Percentiles rank a stretch among this genome's conserved stretches.
Evolutionary conservation across 495 filamentous ascomycete genomes (phyloP).

Genomic region (Geopyxis carbonaria): DNA sequence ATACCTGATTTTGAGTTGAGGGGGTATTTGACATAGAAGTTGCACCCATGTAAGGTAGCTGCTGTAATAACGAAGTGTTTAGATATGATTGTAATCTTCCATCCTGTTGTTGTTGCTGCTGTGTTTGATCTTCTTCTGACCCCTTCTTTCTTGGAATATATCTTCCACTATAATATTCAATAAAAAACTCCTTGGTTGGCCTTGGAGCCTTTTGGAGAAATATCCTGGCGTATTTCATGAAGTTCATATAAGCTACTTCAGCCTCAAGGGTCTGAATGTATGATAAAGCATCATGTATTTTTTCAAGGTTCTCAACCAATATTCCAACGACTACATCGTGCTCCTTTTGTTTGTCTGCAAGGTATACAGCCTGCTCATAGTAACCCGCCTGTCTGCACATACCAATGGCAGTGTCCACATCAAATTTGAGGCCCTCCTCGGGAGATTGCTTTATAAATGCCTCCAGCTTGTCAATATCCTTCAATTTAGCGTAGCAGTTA

Average conservation of each 20-base stretch:
- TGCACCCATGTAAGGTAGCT: slow-evolving; percentile 53
- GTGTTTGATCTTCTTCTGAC: slow-evolving; percentile 33
- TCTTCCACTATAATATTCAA: slow-evolving; percentile 78
- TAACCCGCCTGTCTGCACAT: slow-evolving; percentile 99
- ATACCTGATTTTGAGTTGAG: slow-evolving; percentile 26
- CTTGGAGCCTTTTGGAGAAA: slow-evolving; percentile 68
- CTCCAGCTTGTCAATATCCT: slow-evolving; percentile 88
- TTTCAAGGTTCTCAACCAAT: slow-evolving; percentile 81
- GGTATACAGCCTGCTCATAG: slow-evolving; percentile 85
- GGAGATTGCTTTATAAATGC: slow-evolving; percentile 71
- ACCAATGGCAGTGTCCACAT: slow-evolving; percentile 87
- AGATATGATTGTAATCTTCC: slow-evolving; percentile 22
- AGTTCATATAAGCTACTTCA: slow-evolving; percentile 66
- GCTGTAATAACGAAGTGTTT: slow-evolving; percentile 20
- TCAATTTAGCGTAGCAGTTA: slow-evolving; percentile 95
- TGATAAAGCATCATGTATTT: slow-evolving; percentile 69
- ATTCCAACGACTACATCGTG: slow-evolving; percentile 90
- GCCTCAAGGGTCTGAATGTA: slow-evolving; percentile 82
- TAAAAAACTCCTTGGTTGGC: slow-evolving; percentile 68
- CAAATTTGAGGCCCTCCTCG: slow-evolving; percentile 85
- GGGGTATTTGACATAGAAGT: slow-evolving; percentile 34
- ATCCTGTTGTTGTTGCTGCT: slow-evolving; percentile 16
- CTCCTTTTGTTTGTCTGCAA: slow-evolving; percentile 86
- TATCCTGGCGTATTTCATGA: slow-evolving; percentile 91
- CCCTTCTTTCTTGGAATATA: slow-evolving; percentile 54